Conservation (phyloP, 2,329 filamentous ascomycete genomes). For the Chaetomium globosum region DNA sequence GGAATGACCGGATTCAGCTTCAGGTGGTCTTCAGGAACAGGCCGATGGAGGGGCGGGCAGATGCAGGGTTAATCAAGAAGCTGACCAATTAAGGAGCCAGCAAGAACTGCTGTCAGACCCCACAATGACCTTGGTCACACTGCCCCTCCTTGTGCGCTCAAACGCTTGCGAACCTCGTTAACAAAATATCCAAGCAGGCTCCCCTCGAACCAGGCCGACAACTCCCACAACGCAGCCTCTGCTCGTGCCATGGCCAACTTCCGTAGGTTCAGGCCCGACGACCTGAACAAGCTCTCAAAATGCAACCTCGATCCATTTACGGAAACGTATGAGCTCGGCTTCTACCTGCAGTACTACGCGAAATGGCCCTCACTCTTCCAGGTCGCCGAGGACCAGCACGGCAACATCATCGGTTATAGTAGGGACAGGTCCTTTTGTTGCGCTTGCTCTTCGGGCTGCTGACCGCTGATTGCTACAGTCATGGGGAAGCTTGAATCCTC, state of each 20-base stretch:
- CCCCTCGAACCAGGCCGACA: not conserved
- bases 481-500: constrained; percentile 97
- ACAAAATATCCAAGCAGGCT: not conserved
- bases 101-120: not conserved
- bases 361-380: constrained; percentile 96
- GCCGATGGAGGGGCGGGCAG: not conserved
- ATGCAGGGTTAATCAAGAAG: not conserved
- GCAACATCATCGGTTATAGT: constrained; percentile 96
- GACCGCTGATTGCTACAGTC: constrained; percentile 56
- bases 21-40: not conserved
- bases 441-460: not conserved
- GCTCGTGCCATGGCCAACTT: constrained; percentile 71
- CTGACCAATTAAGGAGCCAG: not conserved
- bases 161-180: not conserved
- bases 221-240: not conserved
- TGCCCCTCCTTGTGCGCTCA: not conserved
- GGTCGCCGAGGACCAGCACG: constrained; percentile 80
- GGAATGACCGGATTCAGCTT: not conserved
- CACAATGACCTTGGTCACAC: not conserved
- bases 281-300: constrained; percentile 86
- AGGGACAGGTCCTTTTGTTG: constrained; percentile 32
- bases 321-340: constrained; percentile 95
- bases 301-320: constrained; percentile 96
- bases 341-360: constrained; percentile 94
- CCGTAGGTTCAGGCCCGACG: constrained; percentile 78